These are phyloP conservation scores for Metarhizium robertsii DNA, from an alignment of 2,329 filamentous ascomycete genomes.

Conservation along the genomic window DNA sequence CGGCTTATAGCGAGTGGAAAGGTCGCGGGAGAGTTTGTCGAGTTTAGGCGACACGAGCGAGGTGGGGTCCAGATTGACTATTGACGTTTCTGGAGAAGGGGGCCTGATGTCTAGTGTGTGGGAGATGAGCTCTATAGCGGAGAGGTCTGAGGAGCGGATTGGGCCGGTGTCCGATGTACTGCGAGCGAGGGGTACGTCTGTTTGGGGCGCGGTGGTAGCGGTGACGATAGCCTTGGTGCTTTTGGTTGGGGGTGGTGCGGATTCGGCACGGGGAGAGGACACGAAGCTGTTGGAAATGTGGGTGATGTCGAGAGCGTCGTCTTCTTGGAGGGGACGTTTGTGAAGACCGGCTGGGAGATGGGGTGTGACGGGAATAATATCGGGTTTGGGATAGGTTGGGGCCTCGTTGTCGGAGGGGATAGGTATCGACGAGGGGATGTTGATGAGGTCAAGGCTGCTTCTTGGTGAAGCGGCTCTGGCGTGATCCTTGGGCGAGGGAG, in stretches of 20 bases:
- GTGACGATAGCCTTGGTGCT: conserved; percentile 11
- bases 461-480: background rate
- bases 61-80: conserved; percentile 31
- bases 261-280: conserved; percentile 17
- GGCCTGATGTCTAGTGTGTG: conserved; percentile 41
- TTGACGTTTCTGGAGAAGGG: conserved; percentile 41
- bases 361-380: conserved; percentile 18
- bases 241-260: conserved; percentile 21
- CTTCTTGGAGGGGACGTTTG: conserved; percentile 2
- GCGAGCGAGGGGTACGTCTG: conserved; percentile 12
- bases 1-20: conserved; percentile 45
- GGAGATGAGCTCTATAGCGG: conserved; percentile 12
- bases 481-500: conserved; percentile 8
- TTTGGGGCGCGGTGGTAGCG: background rate
- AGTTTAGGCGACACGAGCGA: conserved; percentile 51
- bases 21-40: conserved; percentile 37
- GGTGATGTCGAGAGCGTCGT: conserved; percentile 16
- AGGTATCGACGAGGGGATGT: conserved; percentile 10
- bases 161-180: conserved; percentile 22
- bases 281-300: conserved; percentile 23
- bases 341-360: background rate
- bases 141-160: conserved; percentile 7
- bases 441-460: background rate
- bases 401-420: conserved; percentile 1
- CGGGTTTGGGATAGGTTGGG: background rate